Conservation (phyloP, 257 asterid species). For the Hygrophila difformis region DNA sequence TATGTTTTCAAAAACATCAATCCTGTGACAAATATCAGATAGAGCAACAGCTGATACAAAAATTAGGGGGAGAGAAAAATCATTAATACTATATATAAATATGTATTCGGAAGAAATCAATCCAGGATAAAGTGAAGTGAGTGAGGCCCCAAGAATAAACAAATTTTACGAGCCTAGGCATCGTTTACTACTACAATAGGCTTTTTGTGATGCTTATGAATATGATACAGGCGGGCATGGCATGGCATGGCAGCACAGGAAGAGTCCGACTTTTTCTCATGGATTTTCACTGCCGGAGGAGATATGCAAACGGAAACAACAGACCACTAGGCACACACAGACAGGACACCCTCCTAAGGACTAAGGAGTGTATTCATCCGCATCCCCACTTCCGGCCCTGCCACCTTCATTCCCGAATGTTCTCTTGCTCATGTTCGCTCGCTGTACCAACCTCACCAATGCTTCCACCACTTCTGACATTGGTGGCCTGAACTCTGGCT, state of each 20-base stretch:
- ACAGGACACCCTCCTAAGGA: too few relatives aligned
- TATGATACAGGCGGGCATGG: constrained; percentile 17
- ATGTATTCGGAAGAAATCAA: too few relatives aligned
- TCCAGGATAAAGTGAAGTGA: too few relatives aligned
- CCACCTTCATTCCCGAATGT: constrained; percentile 44
- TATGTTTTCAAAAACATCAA: too few relatives aligned
- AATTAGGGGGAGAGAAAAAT: too few relatives aligned
- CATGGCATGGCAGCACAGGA: neutral
- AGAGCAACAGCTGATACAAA: too few relatives aligned
- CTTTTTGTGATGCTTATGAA: too few relatives aligned
- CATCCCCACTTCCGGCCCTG: constrained; percentile 31
- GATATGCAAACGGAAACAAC: neutral
- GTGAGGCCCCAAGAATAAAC: constrained; percentile 22
- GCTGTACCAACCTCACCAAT: constrained; percentile 86
- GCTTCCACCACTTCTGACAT: constrained; percentile 97
- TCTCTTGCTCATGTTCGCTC: constrained; percentile 97
- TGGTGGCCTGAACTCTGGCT: constrained; percentile 98
- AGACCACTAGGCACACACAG: too few relatives aligned
- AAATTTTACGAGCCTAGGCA: too few relatives aligned
- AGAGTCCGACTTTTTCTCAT: constrained; percentile 8
- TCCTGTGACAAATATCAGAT: too few relatives aligned
- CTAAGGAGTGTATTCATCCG: constrained; percentile 38
- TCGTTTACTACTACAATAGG: too few relatives aligned
- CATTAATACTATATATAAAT: too few relatives aligned
- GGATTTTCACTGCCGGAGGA: neutral